phyloP scores from a whole-genome alignment of 2,329 filamentous ascomycete genomes.

The Herpotrichia juniperi region DNA sequence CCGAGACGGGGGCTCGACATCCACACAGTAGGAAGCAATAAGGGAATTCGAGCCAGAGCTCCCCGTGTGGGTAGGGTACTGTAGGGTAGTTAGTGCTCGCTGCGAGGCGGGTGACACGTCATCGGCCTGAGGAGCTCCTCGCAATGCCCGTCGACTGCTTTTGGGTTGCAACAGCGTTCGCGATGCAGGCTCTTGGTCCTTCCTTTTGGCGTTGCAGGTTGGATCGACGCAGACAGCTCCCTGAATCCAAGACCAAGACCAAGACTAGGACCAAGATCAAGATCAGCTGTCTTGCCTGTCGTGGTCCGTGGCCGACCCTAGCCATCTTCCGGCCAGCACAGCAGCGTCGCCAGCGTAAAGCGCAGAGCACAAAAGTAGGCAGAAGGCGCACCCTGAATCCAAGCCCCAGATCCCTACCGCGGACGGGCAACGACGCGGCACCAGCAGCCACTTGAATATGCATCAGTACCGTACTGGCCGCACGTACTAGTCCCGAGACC shows the following conservation, averaged over 20 bases:
- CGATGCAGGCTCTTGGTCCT: slow-evolving; percentile 26
- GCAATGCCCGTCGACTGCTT: slow-evolving; percentile 23
- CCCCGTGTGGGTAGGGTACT: slow-evolving; percentile 20
- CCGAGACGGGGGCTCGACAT: slow-evolving; percentile 24
- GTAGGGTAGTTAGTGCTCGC: too few relatives aligned
- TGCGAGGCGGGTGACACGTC: slow-evolving; percentile 38
- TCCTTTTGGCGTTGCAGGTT: slow-evolving; percentile 31
- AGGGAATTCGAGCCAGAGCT: slow-evolving; percentile 25
- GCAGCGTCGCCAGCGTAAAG: slow-evolving; percentile 30
- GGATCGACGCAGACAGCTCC: slow-evolving; percentile 29
- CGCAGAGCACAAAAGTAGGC: slow-evolving; percentile 24
- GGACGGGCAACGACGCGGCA: slow-evolving; percentile 33
- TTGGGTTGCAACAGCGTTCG: slow-evolving; percentile 36
- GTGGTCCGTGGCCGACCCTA: slow-evolving; percentile 39
- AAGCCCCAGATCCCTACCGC: slow-evolving; percentile 42
- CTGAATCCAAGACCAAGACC: slow-evolving; percentile 18
- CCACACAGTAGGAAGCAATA: slow-evolving; percentile 33
- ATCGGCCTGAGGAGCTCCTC: slow-evolving; percentile 28
- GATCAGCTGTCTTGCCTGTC: slow-evolving; percentile 33
- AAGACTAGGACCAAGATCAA: slow-evolving; percentile 16
- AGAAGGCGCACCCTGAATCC: slow-evolving; percentile 36
- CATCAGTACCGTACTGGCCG: slow-evolving; percentile 41
- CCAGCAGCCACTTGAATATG: slow-evolving; percentile 24
- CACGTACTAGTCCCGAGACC: slow-evolving; percentile 31
- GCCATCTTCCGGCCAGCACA: slow-evolving; percentile 1